These are phyloP conservation scores for Penstemon barbatus DNA, from an alignment of 257 asterid genomes.

Conservation along the genomic window DNA sequence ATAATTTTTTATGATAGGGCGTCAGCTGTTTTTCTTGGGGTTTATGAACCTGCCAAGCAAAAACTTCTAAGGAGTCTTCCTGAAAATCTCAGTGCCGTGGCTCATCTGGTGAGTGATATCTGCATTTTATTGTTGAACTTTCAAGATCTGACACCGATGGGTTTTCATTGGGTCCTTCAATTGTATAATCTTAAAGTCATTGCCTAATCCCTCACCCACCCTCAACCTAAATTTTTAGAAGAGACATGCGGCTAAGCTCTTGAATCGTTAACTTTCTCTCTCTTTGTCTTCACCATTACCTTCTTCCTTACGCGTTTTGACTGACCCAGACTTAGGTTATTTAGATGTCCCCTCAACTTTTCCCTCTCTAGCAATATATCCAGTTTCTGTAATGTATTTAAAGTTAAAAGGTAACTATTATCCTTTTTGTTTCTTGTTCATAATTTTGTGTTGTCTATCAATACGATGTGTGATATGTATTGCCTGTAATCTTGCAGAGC, in stretches of 20 bases:
- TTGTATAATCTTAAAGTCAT: slow-evolving; percentile 3
- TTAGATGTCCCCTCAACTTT: neutral
- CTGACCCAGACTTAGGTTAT: neutral
- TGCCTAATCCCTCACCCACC: neutral
- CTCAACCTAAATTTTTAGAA: neutral
- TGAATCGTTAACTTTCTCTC: neutral
- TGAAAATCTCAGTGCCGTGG: slow-evolving; percentile 86
- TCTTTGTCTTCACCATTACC: neutral
- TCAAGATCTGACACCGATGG: neutral
- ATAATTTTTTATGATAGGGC: slow-evolving; percentile 58
- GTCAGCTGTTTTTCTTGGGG: slow-evolving; percentile 94
- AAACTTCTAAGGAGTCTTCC: slow-evolving; percentile 72
- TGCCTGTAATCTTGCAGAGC: neutral
- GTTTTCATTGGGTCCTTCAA: slow-evolving; percentile 1
- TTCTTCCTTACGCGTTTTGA: neutral
- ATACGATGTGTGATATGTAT: neutral
- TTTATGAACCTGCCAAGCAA: slow-evolving; percentile 94
- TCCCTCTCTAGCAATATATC: neutral
- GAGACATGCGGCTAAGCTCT: neutral
- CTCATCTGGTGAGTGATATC: slow-evolving; percentile 79
- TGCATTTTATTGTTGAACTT: slow-evolving; percentile 16
- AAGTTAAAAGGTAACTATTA: neutral
- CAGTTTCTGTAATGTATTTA: too few species aligned
- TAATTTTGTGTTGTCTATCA: neutral
- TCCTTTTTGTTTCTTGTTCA: neutral